Evolutionary conservation across 305 asterid species (phyloP), one percentile per base, ranked within the genome.

Genomic region (Solanum aculeatissimum): DNA sequence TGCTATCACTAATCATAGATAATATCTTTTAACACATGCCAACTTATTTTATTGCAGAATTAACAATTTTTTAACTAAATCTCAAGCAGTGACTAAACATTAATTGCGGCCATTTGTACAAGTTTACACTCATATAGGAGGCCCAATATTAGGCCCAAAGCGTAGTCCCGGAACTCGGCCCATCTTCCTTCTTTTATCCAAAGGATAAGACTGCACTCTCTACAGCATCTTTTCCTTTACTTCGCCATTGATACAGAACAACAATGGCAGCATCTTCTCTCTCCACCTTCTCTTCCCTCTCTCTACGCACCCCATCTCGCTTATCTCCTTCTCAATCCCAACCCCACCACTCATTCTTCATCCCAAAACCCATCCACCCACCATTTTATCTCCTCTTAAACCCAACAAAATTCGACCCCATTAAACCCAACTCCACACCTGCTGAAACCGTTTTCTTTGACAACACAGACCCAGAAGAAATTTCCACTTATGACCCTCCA

Each of bases 401-500:
- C 77, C 81, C 89, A 85, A 16, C 43, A 60, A 83, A 84, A 71
- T 74, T 80, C 82, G 69, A 88, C 14, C 89, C 90, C 23, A 63
- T 89, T 13, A 89, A 32, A 69, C 87, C 84, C 85, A 86, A 77
- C 55, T 27, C 93, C 40, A 51, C 82, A 78, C 11, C 32, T 19
- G 38, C 35, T 1, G 95, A 90, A 3, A 94, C 95, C 12, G 80
- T 83, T 2, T 89, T 84, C 88, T 87, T 90, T 86, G 93, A 92
- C 9, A 84, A 55, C 77, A 85, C 57, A 0, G 98, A 94, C 53
- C 93, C 94, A 15, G 96, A 92, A 13, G 94, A 86, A 72, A 78
- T 84, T 70, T 84, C 85, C 83, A 79, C 91, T 3, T 96, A 91
- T 85, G 85, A 88, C 85, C 98, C 98, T 0, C 97, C 96, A 0